phyloP scores from a whole-genome alignment of 2,329 filamentous ascomycete genomes.

The Exophiala alcalophila region DNA sequence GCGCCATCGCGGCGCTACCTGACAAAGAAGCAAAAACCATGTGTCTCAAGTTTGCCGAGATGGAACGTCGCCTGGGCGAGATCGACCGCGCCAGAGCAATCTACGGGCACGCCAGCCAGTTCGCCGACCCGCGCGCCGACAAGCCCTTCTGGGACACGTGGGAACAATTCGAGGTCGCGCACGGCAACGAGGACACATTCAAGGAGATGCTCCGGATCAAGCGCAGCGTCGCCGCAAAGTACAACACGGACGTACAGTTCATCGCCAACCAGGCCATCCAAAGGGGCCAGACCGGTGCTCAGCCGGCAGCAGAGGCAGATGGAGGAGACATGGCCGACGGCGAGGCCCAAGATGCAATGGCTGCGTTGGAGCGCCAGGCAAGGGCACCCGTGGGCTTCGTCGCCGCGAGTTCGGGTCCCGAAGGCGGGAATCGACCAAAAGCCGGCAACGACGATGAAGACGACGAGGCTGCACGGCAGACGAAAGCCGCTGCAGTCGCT shows the following conservation, averaged over 20 bases:
- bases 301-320: conserved; percentile 41
- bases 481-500: conserved; percentile 41
- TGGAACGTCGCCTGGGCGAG: conserved; percentile 87
- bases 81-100: conserved; percentile 94
- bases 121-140: conserved; percentile 90
- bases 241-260: conserved; percentile 98
- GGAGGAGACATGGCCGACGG: conserved; percentile 40
- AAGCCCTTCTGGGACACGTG: conserved; percentile 92
- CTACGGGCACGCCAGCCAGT: conserved; percentile 94
- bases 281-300: conserved; percentile 59
- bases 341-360: conserved; percentile 69
- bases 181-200: conserved; percentile 98
- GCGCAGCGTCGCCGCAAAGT: conserved; percentile 93
- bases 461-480: not conserved
- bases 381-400: conserved; percentile 88
- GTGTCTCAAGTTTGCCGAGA: conserved; percentile 98
- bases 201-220: conserved; percentile 99
- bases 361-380: conserved; percentile 81
- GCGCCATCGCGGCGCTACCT: conserved; percentile 87
- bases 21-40: conserved; percentile 93
- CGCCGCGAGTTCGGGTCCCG: conserved; percentile 71
- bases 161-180: conserved; percentile 95
- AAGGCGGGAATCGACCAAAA: conserved; percentile 55
- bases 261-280: conserved; percentile 94
- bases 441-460: conserved; percentile 37